A percentile compares a stretch with the other conserved stretches of the same genome.
Evolutionary conservation across 306 rosid genomes (phyloP).

Genomic region (Albizia julibrissin): DNA sequence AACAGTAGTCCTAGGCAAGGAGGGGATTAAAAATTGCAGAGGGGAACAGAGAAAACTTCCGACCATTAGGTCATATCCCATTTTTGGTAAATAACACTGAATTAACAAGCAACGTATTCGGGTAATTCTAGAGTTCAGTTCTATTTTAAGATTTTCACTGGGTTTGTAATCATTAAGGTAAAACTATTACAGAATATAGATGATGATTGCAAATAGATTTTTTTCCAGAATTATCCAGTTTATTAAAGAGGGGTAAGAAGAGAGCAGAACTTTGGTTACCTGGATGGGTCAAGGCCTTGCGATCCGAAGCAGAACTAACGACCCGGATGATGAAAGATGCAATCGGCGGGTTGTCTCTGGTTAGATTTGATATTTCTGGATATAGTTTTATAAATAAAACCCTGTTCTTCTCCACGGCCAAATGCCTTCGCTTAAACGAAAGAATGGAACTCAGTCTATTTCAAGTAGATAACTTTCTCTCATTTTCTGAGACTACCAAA

Average conservation of each 20-base stretch:
- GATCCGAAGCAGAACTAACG: constrained; percentile 77
- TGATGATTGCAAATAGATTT: neutral
- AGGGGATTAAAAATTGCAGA: neutral
- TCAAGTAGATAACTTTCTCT: neutral
- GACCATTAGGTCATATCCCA: neutral
- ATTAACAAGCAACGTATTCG: neutral
- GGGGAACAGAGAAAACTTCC: constrained; percentile 6
- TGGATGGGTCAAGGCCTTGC: constrained; percentile 79
- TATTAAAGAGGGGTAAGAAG: neutral
- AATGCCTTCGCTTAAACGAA: constrained; percentile 67
- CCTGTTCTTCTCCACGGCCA: constrained; percentile 88
- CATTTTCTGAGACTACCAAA: constrained; percentile 17
- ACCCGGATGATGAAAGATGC: constrained; percentile 82
- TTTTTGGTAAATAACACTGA: neutral
- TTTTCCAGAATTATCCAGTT: neutral
- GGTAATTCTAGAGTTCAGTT: neutral
- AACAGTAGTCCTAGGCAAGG: neutral
- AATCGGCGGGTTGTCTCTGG: constrained; percentile 90
- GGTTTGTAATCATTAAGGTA: neutral
- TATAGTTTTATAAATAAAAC: constrained; percentile 73
- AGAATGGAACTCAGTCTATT: neutral
- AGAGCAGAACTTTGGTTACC: constrained; percentile 47
- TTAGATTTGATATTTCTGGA: constrained; percentile 82
- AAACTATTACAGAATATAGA: neutral
- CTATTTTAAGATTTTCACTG: neutral